These are phyloP conservation scores for Penstemon davidsonii DNA, from an alignment of 257 asterid genomes.

Conservation along the genomic window DNA sequence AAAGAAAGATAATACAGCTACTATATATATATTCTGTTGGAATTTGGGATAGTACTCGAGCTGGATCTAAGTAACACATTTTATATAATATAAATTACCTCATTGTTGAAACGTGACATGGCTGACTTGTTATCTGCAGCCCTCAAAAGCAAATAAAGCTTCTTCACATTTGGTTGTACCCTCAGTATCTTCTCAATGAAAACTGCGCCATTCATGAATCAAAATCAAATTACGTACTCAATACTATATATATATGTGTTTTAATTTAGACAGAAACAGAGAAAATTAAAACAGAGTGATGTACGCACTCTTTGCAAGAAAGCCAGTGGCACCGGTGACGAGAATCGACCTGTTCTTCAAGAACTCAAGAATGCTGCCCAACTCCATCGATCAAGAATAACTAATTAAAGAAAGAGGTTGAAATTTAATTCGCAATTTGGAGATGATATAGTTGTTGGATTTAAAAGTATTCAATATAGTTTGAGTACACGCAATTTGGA, in stretches of 20 bases:
- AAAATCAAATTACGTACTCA: background rate
- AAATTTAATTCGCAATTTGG: background rate
- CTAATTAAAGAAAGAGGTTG: background rate
- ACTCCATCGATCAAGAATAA: constrained; percentile 27
- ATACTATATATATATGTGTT: background rate
- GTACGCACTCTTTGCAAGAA: constrained; percentile 27
- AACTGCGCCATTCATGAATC: constrained; percentile 40
- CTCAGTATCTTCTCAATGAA: constrained; percentile 60
- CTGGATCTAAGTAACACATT: no score
- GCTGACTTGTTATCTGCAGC: constrained; percentile 52
- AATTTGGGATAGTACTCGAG: no score
- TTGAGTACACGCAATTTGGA: background rate
- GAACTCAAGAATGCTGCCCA: constrained; percentile 31
- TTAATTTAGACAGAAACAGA: background rate
- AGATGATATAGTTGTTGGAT: background rate
- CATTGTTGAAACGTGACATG: constrained; percentile 50
- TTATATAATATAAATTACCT: constrained; percentile 30
- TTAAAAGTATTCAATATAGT: background rate
- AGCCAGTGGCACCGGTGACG: constrained; percentile 41
- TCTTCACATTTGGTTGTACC: constrained; percentile 68
- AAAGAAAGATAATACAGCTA: background rate
- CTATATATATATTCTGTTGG: no score
- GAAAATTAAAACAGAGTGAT: background rate
- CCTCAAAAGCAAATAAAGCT: constrained; percentile 58
- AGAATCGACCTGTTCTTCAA: constrained; percentile 32